phyloP scores from a whole-genome alignment of 495 filamentous ascomycete genomes.

The Penicillium goetzii region DNA sequence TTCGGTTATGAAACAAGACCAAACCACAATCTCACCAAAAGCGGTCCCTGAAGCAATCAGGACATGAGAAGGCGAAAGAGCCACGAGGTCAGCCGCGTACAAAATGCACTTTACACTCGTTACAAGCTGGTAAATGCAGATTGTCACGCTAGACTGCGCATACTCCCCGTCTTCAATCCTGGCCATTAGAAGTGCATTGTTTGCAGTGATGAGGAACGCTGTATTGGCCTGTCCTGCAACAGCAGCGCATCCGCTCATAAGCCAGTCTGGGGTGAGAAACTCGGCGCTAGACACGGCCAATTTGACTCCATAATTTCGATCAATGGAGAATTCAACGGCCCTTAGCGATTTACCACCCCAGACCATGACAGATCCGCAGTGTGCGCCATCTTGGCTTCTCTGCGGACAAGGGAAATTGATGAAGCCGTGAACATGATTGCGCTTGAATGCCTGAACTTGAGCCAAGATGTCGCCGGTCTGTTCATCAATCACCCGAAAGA shows the following conservation, averaged over 20 bases:
- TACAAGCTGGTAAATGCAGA: slow-evolving; percentile 48
- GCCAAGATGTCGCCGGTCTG: slow-evolving; percentile 36
- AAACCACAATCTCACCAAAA: slow-evolving; percentile 90
- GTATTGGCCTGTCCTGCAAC: slow-evolving; percentile 20
- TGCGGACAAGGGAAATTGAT: slow-evolving; percentile 27
- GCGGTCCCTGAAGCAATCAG: slow-evolving; percentile 87
- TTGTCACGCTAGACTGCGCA: slow-evolving; percentile 28
- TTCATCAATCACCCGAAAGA: slow-evolving; percentile 43
- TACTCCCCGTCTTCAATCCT: slow-evolving; percentile 24
- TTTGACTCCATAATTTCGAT: neutral
- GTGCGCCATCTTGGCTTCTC: slow-evolving; percentile 24
- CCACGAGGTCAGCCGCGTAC: slow-evolving; percentile 77
- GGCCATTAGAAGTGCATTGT: slow-evolving; percentile 70
- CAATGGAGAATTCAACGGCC: slow-evolving; percentile 50
- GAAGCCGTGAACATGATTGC: slow-evolving; percentile 51
- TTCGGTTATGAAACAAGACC: slow-evolving; percentile 63
- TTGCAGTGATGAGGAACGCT: slow-evolving; percentile 71
- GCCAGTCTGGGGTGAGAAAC: slow-evolving; percentile 71
- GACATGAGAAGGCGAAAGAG: slow-evolving; percentile 58
- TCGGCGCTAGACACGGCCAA: slow-evolving; percentile 40
- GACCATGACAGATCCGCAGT: slow-evolving; percentile 57
- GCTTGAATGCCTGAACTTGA: slow-evolving; percentile 39
- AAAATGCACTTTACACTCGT: slow-evolving; percentile 83
- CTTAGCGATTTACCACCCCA: slow-evolving; percentile 78
- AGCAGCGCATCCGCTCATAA: slow-evolving; percentile 67